Evolutionary conservation across 164 flowering plant species (phyloP), one percentile per base, ranked within the genome.

Genomic region (Macadamia integrifolia): DNA sequence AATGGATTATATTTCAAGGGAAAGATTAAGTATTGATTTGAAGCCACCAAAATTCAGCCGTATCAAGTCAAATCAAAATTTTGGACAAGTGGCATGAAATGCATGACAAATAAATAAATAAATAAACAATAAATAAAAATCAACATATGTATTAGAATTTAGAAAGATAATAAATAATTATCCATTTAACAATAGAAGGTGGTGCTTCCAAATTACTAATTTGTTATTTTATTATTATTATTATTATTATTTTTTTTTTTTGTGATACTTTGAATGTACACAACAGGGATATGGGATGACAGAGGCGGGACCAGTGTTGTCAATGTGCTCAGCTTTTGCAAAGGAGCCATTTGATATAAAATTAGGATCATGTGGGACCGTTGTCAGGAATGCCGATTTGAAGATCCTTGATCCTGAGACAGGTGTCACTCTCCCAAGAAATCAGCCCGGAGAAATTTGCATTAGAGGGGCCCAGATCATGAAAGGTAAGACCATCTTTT

Each of bases 201-300:
- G 23, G 23, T 23, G 23, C 23, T 23, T 23, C 23, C 23, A 23
- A 23, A 23, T 23, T 23, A 23, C 23, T 23, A 23, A 23, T 23
- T 23, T 23, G 23, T 23, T 23, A 23, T 23, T 23, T 23, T 23
- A 23, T 23, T 23, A 23, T 23, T 23, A 23, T 23, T 23, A 23
- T 23, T 23, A 23, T 23, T 23, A 23, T 6, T 17, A n/a, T 18
- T 11, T 35, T 13, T 40, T n/a, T 13, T 17, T 49, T 43, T 55
- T 61, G 29, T 9, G 12, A 15, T 18, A 58, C 46, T 62, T 60
- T 0, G 40, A 35, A 2, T 35, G 5, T 35, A 35, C 40, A 12
- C 6, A 18, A 46, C 83, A 94, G 98, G 98, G 98, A 0, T 94
- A 92, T 59, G 98, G 98, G 8, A 94, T 94, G 98, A 94, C 98